Evolutionary conservation across 371 early-diverging fungal genomes (phyloP).

Genomic region (Rhizopus arrhizus): DNA sequence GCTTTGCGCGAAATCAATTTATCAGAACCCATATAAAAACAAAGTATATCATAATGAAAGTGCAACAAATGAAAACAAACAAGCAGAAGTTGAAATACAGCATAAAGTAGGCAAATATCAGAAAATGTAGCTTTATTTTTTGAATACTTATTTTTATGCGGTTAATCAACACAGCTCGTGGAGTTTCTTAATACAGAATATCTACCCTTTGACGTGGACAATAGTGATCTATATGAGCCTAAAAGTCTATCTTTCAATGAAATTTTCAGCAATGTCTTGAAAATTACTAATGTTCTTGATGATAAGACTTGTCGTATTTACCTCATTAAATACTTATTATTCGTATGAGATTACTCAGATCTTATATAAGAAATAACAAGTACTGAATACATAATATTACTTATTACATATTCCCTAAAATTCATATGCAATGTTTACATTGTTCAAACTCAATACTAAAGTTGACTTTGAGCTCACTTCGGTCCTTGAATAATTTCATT

Average conservation of each 20-base stretch:
- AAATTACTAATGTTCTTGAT: conserved; percentile 18
- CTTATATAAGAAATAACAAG: no score
- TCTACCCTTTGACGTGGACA: conserved; percentile 12
- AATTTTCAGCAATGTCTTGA: conserved; percentile 15
- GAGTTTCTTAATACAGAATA: conserved; percentile 16
- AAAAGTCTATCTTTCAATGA: conserved; percentile 14
- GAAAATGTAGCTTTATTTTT: background rate
- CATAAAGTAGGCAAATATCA: conserved; percentile 1
- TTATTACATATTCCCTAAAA: no score
- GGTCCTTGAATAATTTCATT: no score
- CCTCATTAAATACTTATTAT: no score
- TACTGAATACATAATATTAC: no score
- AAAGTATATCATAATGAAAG: conserved; percentile 5
- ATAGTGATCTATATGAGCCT: conserved; percentile 13
- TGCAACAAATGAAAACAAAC: background rate
- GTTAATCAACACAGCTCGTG: conserved; percentile 5
- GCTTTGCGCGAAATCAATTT: background rate
- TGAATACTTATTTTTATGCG: no score
- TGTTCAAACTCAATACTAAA: no score
- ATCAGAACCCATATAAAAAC: background rate
- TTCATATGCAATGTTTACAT: no score
- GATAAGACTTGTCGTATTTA: no score
- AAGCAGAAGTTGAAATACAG: conserved; percentile 1
- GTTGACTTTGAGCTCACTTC: no score
- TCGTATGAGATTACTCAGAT: no score